phyloP scores from a whole-genome alignment of 768 basidiomycete species.

The Hygrophorus russula region DNA sequence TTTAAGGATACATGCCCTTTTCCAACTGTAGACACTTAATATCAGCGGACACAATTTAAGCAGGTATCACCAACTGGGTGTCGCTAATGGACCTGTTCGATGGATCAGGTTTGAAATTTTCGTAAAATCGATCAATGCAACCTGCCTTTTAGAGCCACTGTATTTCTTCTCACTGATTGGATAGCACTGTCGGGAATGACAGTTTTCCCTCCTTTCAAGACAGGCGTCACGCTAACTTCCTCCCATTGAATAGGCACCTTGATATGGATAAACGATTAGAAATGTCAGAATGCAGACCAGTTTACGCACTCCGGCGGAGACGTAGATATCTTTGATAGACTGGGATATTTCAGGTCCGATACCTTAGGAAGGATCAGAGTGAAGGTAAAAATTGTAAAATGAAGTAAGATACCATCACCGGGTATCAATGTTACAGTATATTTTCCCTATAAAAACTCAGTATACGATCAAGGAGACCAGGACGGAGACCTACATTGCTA shows the following conservation, averaged over 20 bases:
- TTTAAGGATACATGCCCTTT: constrained; percentile 99
- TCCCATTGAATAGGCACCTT: constrained; percentile 99
- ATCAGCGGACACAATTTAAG: constrained; percentile 1
- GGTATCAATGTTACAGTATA: constrained; percentile 95
- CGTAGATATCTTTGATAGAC: constrained; percentile 90
- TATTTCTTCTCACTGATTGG: constrained; percentile 88
- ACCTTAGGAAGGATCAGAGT: constrained; percentile 34
- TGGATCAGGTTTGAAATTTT: constrained; percentile 2
- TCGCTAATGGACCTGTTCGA: constrained; percentile 77
- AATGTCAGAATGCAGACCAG: background rate
- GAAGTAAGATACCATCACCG: constrained; percentile 66
- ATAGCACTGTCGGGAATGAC: constrained; percentile 93
- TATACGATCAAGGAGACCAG: background rate
- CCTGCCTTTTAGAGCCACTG: constrained; percentile 92
- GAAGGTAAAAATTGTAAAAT: constrained; percentile 4
- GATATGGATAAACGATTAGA: constrained; percentile 3
- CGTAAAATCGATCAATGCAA: constrained; percentile 1
- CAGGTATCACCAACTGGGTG: constrained; percentile 63
- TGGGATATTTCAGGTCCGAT: constrained; percentile 99
- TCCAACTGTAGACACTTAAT: constrained; percentile 50
- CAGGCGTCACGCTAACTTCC: constrained; percentile 93
- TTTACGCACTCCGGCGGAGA: constrained; percentile 61
- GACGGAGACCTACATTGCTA: constrained; percentile 52
- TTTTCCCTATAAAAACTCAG: constrained; percentile 59
- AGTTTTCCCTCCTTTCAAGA: constrained; percentile 91